Evolutionary conservation across 2,329 filamentous ascomycete genomes (phyloP), one percentile per base, ranked within the genome.

Genomic region (Teratosphaeriaceae sp.): DNA sequence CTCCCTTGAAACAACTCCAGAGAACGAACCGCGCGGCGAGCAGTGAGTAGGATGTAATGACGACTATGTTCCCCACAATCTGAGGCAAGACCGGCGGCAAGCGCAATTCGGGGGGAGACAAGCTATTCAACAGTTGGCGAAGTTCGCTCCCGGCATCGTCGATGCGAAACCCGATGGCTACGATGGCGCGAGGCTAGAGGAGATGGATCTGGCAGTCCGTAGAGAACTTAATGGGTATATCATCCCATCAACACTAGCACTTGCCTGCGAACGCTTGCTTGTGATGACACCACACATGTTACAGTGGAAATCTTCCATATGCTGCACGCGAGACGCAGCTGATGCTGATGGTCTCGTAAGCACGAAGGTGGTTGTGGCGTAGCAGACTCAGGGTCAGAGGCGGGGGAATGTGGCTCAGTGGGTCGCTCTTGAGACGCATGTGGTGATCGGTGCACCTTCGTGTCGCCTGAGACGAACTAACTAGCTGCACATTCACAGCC

Each of bases 191-290:
- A 33, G 37, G 23, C 51, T 53, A 18, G 38, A 56, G 27, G 49
- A 63, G 31, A 47, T 66, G 11, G 37, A 53, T 24, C 40, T 30
- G 15, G 42, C 46, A 9, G 48, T 63, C 26, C 54, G 54, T 15
- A 34, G 48, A 26, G 43, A 55, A 22, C 56, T 65, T 19, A 41
- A 33, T 11, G 13, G 37, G 22, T 47, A 56, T 22, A 60, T 68
- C 27, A 49, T 66, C 21, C 66, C 66, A 12, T 63, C 60, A 3
- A 61, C 55, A n/a, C n/a, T n/a, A n/a, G n/a, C n/a, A n/a, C n/a
- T n/a, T n/a, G n/a, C n/a, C n/a, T n/a, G n/a, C n/a, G n/a, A n/a
- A n/a, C n/a, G n/a, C n/a, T n/a, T n/a, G n/a, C n/a, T n/a, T n/a
- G n/a, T n/a, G n/a, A n/a, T n/a, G n/a, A n/a, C n/a, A n/a, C n/a